These are phyloP conservation scores for Lichina pygmaea DNA, from an alignment of 495 filamentous ascomycete genomes.

Conservation along the genomic window DNA sequence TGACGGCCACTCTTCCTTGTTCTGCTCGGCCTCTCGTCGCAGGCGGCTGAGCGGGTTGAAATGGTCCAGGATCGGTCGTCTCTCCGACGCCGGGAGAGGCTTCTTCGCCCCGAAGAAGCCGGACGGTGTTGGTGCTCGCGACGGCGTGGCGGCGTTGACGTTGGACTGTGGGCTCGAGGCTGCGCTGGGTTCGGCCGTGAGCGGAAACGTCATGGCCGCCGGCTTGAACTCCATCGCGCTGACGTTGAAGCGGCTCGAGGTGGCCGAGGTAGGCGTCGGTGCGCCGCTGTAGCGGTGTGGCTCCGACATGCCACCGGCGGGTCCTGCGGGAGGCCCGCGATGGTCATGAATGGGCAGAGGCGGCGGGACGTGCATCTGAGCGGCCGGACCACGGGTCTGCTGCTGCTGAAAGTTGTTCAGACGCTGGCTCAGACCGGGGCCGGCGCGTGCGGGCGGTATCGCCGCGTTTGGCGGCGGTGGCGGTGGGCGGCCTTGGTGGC, in stretches of 20 bases:
- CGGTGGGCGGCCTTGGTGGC: constrained; percentile 3
- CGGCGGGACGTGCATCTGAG: constrained; percentile 14
- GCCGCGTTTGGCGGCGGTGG: neutral
- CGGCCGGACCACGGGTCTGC: constrained; percentile 18
- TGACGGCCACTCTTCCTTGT: constrained; percentile 19
- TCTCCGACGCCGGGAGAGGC: constrained; percentile 23
- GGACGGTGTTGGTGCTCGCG: constrained; percentile 21
- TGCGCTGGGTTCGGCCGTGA: constrained; percentile 28
- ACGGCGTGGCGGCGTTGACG: constrained; percentile 20
- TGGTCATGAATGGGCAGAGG: constrained; percentile 27
- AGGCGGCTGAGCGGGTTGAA: constrained; percentile 57
- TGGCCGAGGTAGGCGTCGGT: constrained; percentile 22
- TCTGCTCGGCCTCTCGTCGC: constrained; percentile 22
- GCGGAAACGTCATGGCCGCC: constrained; percentile 51
- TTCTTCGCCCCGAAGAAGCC: constrained; percentile 34
- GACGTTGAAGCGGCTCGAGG: constrained; percentile 49
- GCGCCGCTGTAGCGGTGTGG: constrained; percentile 14
- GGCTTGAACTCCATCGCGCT: constrained; percentile 62
- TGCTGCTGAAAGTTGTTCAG: constrained; percentile 27
- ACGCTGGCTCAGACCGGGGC: constrained; percentile 23
- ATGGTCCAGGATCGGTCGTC: constrained; percentile 31
- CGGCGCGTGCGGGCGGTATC: constrained; percentile 11
- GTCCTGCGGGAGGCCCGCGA: constrained; percentile 21
- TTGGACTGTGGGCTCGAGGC: constrained; percentile 38
- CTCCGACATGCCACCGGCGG: constrained; percentile 18